Conservation (phyloP, 495 filamentous ascomycete species). For the Bacidia gigantensis region DNA sequence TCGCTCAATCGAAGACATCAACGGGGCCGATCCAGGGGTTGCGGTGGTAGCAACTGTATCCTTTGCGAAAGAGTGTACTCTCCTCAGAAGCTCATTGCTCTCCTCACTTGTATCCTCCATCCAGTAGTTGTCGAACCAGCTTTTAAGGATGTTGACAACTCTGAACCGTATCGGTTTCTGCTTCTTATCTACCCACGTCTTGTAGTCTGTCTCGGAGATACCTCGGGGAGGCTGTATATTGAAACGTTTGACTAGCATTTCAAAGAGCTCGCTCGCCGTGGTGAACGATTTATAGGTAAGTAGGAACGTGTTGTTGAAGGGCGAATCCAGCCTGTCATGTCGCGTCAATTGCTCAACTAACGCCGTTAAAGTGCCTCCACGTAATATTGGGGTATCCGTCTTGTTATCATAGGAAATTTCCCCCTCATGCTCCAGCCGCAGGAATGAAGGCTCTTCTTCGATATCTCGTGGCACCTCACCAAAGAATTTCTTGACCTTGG, state of each 20-base stretch:
- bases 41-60: conserved; percentile 85
- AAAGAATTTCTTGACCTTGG: conserved; percentile 79
- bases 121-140: conserved; percentile 96
- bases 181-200: conserved; percentile 83
- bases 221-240: conserved; percentile 86
- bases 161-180: conserved; percentile 91
- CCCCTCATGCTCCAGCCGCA: conserved; percentile 77
- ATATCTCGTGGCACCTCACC: conserved; percentile 62
- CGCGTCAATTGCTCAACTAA: conserved; percentile 93
- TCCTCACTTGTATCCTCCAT: conserved; percentile 84
- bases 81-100: conserved; percentile 69
- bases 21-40: conserved; percentile 67
- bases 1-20: conserved; percentile 78
- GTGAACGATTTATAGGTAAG: conserved; percentile 95
- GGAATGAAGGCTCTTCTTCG: conserved; percentile 70
- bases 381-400: conserved; percentile 51
- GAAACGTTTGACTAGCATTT: conserved; percentile 81
- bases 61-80: conserved; percentile 80
- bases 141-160: conserved; percentile 94
- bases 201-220: conserved; percentile 58
- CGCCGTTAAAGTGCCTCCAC: conserved; percentile 76
- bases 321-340: conserved; percentile 89
- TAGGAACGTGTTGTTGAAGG: conserved; percentile 94
- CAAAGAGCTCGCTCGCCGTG: conserved; percentile 75
- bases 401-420: conserved; percentile 86